Percentiles rank a stretch among this genome's conserved stretches.
Conservation (phyloP, 2,329 filamentous ascomycete species). For the Knufia fluminis region DNA sequence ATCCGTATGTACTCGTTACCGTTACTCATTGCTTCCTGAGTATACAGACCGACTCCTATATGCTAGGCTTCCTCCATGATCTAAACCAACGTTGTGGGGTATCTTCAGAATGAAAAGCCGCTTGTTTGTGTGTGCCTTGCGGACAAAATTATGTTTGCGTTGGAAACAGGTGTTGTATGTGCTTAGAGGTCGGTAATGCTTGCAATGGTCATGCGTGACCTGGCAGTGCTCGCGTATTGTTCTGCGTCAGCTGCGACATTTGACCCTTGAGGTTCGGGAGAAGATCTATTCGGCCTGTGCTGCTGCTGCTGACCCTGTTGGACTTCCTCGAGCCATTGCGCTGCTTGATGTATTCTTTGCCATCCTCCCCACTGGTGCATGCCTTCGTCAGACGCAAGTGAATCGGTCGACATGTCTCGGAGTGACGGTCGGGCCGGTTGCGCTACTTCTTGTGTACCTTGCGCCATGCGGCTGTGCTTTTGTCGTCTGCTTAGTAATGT, state of each 20-base stretch:
- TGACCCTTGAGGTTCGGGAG: background rate
- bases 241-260: background rate
- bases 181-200: constrained; percentile 7
- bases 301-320: constrained; percentile 21
- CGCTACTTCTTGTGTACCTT: constrained; percentile 13
- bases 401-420: constrained; percentile 16
- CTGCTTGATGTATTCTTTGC: constrained; percentile 59
- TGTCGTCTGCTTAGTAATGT: constrained; percentile 19
- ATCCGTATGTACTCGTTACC: no score
- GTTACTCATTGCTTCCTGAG: no score
- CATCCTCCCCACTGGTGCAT: constrained; percentile 69
- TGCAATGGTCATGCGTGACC: constrained; percentile 6
- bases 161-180: background rate
- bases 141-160: background rate
- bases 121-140: background rate
- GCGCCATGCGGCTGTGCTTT: constrained; percentile 18
- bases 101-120: background rate
- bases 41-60: no score
- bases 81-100: background rate
- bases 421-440: constrained; percentile 15
- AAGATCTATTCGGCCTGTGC: constrained; percentile 12
- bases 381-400: constrained; percentile 45
- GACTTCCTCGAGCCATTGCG: constrained; percentile 45
- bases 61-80: background rate
- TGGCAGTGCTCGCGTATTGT: background rate